These are phyloP conservation scores for Leccinum subrobustum DNA, from an alignment of 1,284 basidiomycete genomes.

Conservation along the genomic window DNA sequence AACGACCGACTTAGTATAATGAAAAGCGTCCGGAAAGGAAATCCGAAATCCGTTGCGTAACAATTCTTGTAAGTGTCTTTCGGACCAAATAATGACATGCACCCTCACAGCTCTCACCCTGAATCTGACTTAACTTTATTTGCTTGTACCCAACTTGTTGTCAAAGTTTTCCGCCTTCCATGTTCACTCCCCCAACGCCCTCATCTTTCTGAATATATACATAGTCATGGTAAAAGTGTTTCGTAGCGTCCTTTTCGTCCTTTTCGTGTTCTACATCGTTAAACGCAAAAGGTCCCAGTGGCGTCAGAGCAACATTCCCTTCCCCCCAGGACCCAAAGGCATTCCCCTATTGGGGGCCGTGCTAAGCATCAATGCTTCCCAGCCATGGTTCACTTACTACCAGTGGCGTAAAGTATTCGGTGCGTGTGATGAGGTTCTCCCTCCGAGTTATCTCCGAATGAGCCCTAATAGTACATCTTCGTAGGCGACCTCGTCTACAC, in stretches of 20 bases:
- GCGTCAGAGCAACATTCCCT: neutral
- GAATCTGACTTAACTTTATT: neutral
- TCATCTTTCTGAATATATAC: neutral
- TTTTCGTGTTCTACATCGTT: constrained; percentile 18
- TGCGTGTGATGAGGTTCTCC: constrained; percentile 4
- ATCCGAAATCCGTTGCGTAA: too few relatives aligned
- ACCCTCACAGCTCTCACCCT: neutral
- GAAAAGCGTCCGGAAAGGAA: too few relatives aligned
- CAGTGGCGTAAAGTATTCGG: constrained; percentile 27
- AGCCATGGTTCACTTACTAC: constrained; percentile 29
- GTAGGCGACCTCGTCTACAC: constrained; percentile 25
- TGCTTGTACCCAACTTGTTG: neutral
- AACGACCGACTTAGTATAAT: neutral
- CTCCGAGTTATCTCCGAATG: neutral
- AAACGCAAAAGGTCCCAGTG: neutral
- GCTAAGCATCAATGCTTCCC: constrained; percentile 21
- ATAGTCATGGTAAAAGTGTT: constrained; percentile 10
- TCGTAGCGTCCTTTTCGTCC: constrained; percentile 9
- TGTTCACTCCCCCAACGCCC: neutral
- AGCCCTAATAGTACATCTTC: neutral
- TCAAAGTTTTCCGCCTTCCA: neutral
- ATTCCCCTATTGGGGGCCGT: constrained; percentile 26
- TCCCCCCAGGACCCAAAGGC: constrained; percentile 28
- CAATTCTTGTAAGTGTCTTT: neutral
- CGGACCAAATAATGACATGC: neutral